Evolutionary conservation across 176 grass and related monocot species (phyloP), one percentile per base, ranked within the genome.

Genomic region (Elymus sibiricus): DNA sequence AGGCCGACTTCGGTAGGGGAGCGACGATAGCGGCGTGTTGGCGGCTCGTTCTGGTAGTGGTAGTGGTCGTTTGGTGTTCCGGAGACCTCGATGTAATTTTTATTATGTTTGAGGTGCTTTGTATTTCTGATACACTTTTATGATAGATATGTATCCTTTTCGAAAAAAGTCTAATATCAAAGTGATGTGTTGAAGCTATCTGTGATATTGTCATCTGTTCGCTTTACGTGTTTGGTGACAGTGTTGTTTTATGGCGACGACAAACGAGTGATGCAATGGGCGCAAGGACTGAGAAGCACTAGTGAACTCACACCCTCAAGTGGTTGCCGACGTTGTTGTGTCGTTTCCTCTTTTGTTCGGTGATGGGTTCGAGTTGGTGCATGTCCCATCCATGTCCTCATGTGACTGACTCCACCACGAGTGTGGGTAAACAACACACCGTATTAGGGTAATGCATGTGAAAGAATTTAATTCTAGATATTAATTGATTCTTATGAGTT

Each of bases 301-400:
- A 67, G 71, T 13, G 29, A 80, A 21, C 31, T 80, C 61, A 27
- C 35, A 14, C 1, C 5, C 46, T 24, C 37, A 11, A 60, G 85
- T 84, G 63, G 34, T 29, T 66, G 74, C 51, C 13, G 40, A 28
- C 5, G 42, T 65, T 83, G 79, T 65, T 82, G 79, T 40, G 19
- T 64, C 13, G 21, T 71, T 56, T 40, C 10, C 74, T 77, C 2
- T 42, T 72, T 56, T 47, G 53, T 27, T 34, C 9, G 42, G 70
- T 22, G 80, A 77, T 86, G 84, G 79, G 44, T 83, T 90, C 65
- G 66, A 79, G 80, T 83, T 90, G 78, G 62, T 86, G 80, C 72
- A 75, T 83, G 42, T 37, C 16, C 11, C 27, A 14, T 63, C 53
- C 40, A 55, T 83, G 80, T 70, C 78, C 46, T 58, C 82, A 38